Percentiles rank a stretch among this genome's conserved stretches.
Conservation (phyloP, 2,329 filamentous ascomycete species). For the Pestalotiopsis sp. region DNA sequence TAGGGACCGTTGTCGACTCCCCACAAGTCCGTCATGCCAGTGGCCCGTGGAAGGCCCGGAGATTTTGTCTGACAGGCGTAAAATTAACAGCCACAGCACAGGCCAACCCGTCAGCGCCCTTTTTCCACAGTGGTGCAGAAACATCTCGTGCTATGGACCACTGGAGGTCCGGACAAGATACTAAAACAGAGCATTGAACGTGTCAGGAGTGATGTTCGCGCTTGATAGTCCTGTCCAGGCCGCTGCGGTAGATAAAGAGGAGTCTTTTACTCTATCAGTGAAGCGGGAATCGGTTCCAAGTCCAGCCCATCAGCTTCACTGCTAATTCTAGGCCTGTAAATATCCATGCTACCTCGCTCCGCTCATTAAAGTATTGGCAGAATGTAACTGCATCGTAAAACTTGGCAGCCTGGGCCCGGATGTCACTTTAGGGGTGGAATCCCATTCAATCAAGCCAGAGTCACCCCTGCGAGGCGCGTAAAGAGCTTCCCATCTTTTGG, state of each 20-base stretch:
- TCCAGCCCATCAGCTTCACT: neutral
- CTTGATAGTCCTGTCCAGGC: neutral
- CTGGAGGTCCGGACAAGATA: neutral
- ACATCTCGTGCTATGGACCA: neutral
- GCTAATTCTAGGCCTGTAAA: neutral
- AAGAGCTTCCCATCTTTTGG: neutral
- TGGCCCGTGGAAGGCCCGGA: neutral
- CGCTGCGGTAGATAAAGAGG: neutral
- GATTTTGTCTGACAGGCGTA: constrained; percentile 2
- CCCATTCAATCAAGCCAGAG: neutral
- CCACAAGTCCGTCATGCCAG: constrained; percentile 1
- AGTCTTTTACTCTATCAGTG: neutral
- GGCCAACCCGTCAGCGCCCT: neutral
- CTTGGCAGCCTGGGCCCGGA: neutral
- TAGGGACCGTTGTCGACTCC: constrained; percentile 7
- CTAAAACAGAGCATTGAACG: neutral
- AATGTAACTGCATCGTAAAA: neutral
- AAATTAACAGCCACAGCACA: constrained; percentile 1
- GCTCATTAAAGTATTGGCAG: neutral
- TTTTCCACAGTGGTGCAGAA: neutral
- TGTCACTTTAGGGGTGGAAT: neutral
- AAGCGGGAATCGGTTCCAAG: neutral
- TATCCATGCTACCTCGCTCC: neutral
- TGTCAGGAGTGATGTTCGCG: neutral
- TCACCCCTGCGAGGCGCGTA: neutral